Percentiles rank a stretch among this genome's conserved stretches.
phyloP scores from a whole-genome alignment of 2,329 filamentous ascomycete genomes.

The Corynespora cassiicola region DNA sequence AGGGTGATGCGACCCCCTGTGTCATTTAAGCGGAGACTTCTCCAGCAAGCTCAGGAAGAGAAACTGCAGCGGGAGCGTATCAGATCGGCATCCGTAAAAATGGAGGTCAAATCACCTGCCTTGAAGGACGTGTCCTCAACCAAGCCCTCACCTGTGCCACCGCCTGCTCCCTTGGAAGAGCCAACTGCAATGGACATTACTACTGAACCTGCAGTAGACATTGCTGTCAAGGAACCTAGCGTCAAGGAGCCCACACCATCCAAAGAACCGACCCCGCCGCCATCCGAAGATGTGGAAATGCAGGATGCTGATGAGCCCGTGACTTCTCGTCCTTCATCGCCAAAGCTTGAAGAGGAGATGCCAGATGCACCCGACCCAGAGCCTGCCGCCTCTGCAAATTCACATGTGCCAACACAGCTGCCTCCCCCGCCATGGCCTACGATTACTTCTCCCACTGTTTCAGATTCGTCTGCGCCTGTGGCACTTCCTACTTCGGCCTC shows the following conservation, averaged over 20 bases:
- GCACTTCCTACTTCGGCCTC: constrained; percentile 16
- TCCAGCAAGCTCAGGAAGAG: constrained; percentile 46
- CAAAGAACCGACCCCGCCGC: constrained; percentile 7
- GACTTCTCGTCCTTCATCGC: constrained; percentile 18
- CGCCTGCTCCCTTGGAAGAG: constrained; percentile 30
- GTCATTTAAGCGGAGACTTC: constrained; percentile 45
- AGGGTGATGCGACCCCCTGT: constrained; percentile 36
- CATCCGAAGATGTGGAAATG: constrained; percentile 54
- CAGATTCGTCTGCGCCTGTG: constrained; percentile 6
- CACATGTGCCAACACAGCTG: constrained; percentile 39
- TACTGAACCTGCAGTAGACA: constrained; percentile 21
- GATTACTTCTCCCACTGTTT: constrained; percentile 10
- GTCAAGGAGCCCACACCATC: constrained; percentile 1
- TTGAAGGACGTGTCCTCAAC: constrained; percentile 38
- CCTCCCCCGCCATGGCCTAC: constrained; percentile 39
- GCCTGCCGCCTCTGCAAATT: constrained; percentile 21
- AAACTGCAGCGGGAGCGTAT: constrained; percentile 44
- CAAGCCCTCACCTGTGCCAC: constrained; percentile 38
- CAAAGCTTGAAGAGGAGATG: constrained; percentile 37
- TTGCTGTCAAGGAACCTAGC: constrained; percentile 24
- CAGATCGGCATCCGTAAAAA: constrained; percentile 43
- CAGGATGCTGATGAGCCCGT: constrained; percentile 44
- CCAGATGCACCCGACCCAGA: constrained; percentile 32
- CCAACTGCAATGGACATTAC: constrained; percentile 34
- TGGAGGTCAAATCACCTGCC: constrained; percentile 39